Base-by-base conservation (phyloP, 2,329 filamentous ascomycete species). In the Calonectria fujianensis region DNA sequence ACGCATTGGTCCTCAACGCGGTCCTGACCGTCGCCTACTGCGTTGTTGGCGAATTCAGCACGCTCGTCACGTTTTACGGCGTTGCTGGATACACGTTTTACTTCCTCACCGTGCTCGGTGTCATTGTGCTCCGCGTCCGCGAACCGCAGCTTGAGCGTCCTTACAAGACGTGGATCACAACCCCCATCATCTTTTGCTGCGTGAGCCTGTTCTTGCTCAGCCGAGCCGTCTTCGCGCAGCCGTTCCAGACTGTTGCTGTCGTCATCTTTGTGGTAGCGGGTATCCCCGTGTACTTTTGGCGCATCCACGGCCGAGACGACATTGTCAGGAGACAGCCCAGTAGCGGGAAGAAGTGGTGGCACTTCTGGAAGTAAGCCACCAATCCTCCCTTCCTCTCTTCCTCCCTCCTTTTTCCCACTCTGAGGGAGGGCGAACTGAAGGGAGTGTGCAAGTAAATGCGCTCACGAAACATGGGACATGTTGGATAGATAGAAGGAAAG, bases 71-170 rank as follows among this genome's bases (percentile, higher is more conserved):
- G 0, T 99, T 99, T 84, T 98, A 98, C 86, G 97, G 97, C 72
- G 97, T 99, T 16, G 97, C 97, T 0, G 96, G 96, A 18, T 99
- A 99, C 84, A 95, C 95, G 0, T 99, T 99, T 83, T 99, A 99
- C 87, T 99, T 99, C 85, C 87, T 98, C 71, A 97, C 96, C 0
- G 97, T 99, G 0, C 91, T 99, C 0, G 97, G 97, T 0, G 89
- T 99, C 64, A 98, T 99, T 76, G 91, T 99, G 68, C 89, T 99
- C 75, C 91, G 97, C 37, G 95, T 98, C 37, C 91, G 91, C 76
- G 97, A 99, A 84, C 97, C 97, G 5, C 89, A 93, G 76, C 90
- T 99, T 59, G 96, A 98, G 84, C 88, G 97, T 32, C 96, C 97
- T 0, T 99, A 99, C 86, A 93, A 93, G 84, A 98, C 96, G 4